phyloP scores from a whole-genome alignment of 305 asterid genomes.

The Plantago coronopus region DNA sequence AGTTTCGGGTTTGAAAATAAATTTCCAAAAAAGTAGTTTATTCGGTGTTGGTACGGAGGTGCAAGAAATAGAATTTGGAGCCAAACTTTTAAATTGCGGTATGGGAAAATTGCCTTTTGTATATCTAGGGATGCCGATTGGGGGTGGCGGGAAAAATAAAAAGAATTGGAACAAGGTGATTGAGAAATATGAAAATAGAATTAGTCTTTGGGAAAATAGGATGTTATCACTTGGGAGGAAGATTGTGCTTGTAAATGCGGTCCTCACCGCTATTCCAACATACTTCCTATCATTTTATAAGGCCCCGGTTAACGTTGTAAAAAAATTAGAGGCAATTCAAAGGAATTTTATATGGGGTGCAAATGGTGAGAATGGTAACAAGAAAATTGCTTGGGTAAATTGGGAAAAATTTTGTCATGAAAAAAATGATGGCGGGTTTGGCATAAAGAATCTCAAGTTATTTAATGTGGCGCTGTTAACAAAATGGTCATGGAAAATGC shows the following conservation, averaged over 20 bases:
- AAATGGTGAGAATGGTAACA: not conserved
- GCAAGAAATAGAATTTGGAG: not conserved
- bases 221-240: not conserved
- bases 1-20: not conserved
- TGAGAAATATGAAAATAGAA: not conserved
- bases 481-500: too few relatives aligned
- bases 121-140: not conserved
- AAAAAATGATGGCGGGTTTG: not conserved
- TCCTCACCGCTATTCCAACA: not conserved
- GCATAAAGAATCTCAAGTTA: not conserved
- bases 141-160: not conserved
- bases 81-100: not conserved
- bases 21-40: not conserved
- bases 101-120: not conserved
- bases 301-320: too few relatives aligned
- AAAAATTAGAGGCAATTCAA: rapidly evolving
- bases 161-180: not conserved
- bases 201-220: not conserved
- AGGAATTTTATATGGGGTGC: not conserved
- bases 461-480: not conserved
- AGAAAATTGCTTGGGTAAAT: not conserved
- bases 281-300: not conserved
- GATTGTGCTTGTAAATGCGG: not conserved
- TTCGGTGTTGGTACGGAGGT: not conserved
- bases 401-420: not conserved